Evolutionary conservation across 2,329 filamentous ascomycete genomes (phyloP), one percentile per base, ranked within the genome.

Genomic region (Proliferodiscus dingleyae): DNA sequence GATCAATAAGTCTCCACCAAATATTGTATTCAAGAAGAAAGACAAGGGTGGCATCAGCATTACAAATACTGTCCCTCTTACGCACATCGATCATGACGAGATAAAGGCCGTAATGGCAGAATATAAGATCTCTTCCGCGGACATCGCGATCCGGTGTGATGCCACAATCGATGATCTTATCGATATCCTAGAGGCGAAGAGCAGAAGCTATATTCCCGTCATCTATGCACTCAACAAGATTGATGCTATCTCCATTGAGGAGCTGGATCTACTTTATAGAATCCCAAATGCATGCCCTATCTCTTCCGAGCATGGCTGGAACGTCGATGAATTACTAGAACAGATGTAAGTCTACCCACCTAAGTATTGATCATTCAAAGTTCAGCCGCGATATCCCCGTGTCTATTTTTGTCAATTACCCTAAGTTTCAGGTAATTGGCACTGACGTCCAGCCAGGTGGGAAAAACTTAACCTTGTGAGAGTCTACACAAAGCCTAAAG

Each of bases 181-280:
- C 63, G 93, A 98, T 68, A 72, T 98, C 16, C 78, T 98, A 37
- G 93, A 98, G 68, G 91, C 91, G 37, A 95, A 88, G 75, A 89
- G 85, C 65, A 80, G 93, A 68, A 89, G 87, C 65, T 98, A 98
- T 66, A 97, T 98, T 55, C 93, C 93, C n/a, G 93, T 97, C 54
- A 88, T 98, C 44, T 98, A 98, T 71, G 93, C 94, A 33, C 77
- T 98, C 61, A 98, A 98, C 79, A 98, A 98, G 75, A 98, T 98
- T 58, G 93, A 98, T 69, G 82, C 90, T 45, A 97, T 98, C 66
- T 91, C 88, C 41, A 97, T 98, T 58, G 91, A 98, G 69, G 93
- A 98, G 69, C 77, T 98, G 51, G 93, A 98, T 68, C 73, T 98
- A 50, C 76, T 98, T 22, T 97, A 98, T 71, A 84, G 91, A 33